Evolutionary conservation across 805 yeast genomes (phyloP), one percentile per base, ranked within the genome.

Genomic region (Suhomyces faveliae): DNA sequence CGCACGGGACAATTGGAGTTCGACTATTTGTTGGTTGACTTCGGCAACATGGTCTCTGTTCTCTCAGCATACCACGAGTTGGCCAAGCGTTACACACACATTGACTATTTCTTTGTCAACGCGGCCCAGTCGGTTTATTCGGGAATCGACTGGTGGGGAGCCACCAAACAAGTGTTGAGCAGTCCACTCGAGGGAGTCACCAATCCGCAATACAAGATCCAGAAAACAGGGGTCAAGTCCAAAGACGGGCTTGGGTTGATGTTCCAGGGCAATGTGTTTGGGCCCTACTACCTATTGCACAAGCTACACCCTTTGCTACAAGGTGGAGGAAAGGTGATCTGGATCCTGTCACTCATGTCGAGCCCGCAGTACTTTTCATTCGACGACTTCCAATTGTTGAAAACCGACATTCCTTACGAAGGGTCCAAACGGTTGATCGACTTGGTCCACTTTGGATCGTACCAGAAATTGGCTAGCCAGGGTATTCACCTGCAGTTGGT

Each of bases 261-360:
- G 3, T 94, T 92, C 71, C 96, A 94, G 67, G 95, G 94, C 4
- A 94, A 94, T 62, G 96, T 92, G n/a, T 89, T 94, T 68, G 96
- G 96, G 0, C 98, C 98, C 2, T 91, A 87, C 70, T 94, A 84
- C 64, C 70, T 94, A 45, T 75, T 91, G 46, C 87, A 86, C 55
- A 83, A 79, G 52, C 67, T 92, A 17, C 64, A 74, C 35, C 80
- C 80, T 2, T 66, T 81, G 30, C 67, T 91, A n/a, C 70, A 73
- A 2, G 67, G 70, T 24, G 84, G 85, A 3, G 90, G 94, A 0
- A 77, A 78, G 72, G 90, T 33, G 71, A 90, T 22, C n/a, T 91
- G 97, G 97, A 81, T 94, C 33, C 84, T 95, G 2, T 85, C 96
- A 40, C 70, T 88, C 37, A 87, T 89, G 83, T 83, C 96, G 0